Evolutionary conservation across 192 early-diverging fungal species (phyloP), one percentile per base, ranked within the genome.

Genomic region (Rhizoclosmatium sp.): DNA sequence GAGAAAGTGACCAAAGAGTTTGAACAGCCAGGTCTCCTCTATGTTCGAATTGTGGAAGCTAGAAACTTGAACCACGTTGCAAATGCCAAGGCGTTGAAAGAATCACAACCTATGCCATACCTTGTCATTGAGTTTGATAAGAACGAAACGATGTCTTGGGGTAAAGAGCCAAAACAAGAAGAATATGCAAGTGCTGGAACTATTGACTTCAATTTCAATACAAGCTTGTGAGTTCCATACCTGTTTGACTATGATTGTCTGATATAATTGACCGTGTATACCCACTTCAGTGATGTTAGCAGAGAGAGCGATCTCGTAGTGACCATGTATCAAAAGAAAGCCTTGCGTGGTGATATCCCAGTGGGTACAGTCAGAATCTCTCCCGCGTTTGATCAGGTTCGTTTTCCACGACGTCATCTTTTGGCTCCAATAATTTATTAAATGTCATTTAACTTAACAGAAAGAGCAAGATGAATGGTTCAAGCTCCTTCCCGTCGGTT

Each of bases 81-180:
- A 41, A 12, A 12, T 12, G 71, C 23, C 31, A 49, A 67, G 23
- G 46, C 54, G 4, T 12, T 47, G 19, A 39, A 65, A 51, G 65
- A 67, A 9, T 45, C n/a, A 0, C 12, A 16, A 2, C 16, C 31
- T 1, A 47, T 71, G 47, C 95, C 95, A 3, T 96, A 95, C 80
- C 90, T 92, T 0, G 94, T 96, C 23, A 81, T 95, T 10, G 95
- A 95, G 83, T 96, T 95, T 75, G 95, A 96, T 87, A 95, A 95
- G 86, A 95, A 95, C 82, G 94, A 96, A 81, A 90, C 93, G 19
- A 87, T 95, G 78, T 76, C 71, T 1, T 72, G 69, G 67, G 62
- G 59, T 12, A 80, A 80, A 41, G 79, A 80, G 41, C 10, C 14
- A 10, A 78, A 69, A 51, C 45, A 16, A 65, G 67, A 80, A 41